phyloP scores from a whole-genome alignment of 192 early-diverging fungal genomes.

The Podila epigama region DNA sequence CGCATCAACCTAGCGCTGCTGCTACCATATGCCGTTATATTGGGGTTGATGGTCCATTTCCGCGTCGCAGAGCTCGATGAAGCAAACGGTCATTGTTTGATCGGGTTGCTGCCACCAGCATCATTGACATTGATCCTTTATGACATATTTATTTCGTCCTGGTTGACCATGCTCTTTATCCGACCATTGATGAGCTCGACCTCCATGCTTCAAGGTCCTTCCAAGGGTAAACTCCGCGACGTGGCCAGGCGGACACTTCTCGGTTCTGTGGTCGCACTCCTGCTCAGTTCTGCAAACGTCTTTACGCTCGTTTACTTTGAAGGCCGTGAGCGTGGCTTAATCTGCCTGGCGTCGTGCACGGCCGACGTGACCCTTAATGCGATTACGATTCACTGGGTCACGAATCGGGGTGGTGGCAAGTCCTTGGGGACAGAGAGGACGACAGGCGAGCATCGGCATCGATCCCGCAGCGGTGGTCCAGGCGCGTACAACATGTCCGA shows the following conservation, averaged over 20 bases:
- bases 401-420: neutral
- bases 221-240: neutral
- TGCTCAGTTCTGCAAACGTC: constrained; percentile 44
- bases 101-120: neutral
- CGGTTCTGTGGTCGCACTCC: constrained; percentile 30
- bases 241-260: constrained; percentile 37
- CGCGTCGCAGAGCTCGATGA: neutral
- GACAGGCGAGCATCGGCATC: constrained; percentile 4
- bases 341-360: constrained; percentile 46
- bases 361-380: constrained; percentile 49
- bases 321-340: constrained; percentile 38
- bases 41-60: neutral
- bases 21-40: neutral
- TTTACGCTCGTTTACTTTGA: constrained; percentile 15
- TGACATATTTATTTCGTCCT: neutral
- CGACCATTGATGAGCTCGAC: neutral
- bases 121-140: neutral
- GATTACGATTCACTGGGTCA: constrained; percentile 46
- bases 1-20: neutral
- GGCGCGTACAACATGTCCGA: constrained; percentile 1
- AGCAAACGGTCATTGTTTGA: neutral
- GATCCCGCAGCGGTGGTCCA: neutral
- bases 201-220: neutral
- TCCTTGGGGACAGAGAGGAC: constrained; percentile 2
- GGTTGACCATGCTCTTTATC: neutral